phyloP scores from a whole-genome alignment of 2,329 filamentous ascomycete genomes.

The Lasiodiplodia citricola region DNA sequence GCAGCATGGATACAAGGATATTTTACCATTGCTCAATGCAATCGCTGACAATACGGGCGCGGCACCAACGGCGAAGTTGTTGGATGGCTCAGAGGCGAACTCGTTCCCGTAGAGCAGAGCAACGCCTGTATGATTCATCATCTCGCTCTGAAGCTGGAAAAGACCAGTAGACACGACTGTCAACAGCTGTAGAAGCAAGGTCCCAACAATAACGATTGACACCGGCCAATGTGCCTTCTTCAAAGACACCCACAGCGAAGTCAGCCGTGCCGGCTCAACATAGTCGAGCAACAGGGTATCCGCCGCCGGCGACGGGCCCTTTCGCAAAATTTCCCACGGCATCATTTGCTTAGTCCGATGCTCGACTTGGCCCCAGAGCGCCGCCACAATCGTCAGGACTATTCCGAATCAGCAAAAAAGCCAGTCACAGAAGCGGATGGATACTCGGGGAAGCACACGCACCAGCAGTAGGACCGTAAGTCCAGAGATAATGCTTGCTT shows the following conservation, averaged over 20 bases:
- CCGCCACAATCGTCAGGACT: background rate
- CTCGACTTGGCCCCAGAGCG: conserved; percentile 3
- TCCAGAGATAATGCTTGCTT: background rate
- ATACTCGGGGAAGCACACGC: background rate
- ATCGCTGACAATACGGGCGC: background rate
- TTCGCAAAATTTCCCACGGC: background rate
- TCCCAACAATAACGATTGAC: background rate
- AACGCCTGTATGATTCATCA: background rate
- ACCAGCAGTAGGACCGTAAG: background rate
- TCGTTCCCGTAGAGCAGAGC: background rate
- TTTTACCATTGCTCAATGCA: background rate
- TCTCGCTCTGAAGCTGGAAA: background rate
- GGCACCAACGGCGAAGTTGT: background rate
- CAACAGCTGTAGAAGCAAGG: background rate
- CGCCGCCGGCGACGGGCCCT: background rate
- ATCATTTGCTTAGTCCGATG: conserved; percentile 5
- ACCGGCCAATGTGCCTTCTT: background rate
- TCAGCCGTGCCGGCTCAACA: background rate
- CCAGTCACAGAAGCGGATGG: background rate
- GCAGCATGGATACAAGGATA: accelerated
- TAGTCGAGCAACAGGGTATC: background rate
- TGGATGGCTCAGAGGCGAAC: background rate
- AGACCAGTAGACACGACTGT: background rate
- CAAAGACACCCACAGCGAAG: background rate
- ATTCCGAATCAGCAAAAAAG: background rate